Evolutionary conservation across 2,329 filamentous ascomycete genomes (phyloP).

Genomic region (Pezicula radicicola): DNA sequence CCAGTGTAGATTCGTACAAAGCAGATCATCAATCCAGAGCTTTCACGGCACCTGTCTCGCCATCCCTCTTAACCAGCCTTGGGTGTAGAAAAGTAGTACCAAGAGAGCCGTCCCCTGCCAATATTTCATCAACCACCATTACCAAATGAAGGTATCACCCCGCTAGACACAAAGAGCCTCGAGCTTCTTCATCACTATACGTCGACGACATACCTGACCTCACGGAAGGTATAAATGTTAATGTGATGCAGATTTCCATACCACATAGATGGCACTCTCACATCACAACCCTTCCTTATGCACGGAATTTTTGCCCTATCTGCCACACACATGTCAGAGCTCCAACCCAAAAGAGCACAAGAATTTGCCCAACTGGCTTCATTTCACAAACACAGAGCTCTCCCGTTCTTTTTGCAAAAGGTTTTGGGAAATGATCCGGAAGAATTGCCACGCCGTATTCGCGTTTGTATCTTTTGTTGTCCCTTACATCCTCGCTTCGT

Average conservation of each 20-base stretch:
- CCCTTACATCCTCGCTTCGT: constrained; percentile 11
- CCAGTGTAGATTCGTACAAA: too few relatives aligned
- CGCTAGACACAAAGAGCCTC: constrained; percentile 2
- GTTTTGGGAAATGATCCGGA: not conserved
- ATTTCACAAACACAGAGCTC: constrained; percentile 3
- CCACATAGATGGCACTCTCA: constrained; percentile 11
- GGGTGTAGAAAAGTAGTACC: not conserved
- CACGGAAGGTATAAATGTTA: constrained; percentile 2
- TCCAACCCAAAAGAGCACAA: constrained; percentile 6
- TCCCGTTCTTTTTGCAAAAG: constrained; percentile 6
- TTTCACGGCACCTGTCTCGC: not conserved
- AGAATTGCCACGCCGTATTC: constrained; percentile 10
- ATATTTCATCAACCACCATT: constrained; percentile 1
- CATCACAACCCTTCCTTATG: constrained; percentile 14
- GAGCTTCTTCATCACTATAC: constrained; percentile 12
- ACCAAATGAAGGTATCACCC: constrained; percentile 1
- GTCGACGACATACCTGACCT: not conserved
- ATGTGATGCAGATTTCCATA: constrained; percentile 7
- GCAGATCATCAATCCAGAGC: not conserved
- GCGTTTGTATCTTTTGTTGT: constrained; percentile 13
- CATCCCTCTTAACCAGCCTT: not conserved
- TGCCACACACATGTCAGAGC: constrained; percentile 19
- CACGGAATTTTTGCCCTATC: constrained; percentile 25
- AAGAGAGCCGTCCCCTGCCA: not conserved
- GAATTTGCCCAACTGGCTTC: constrained; percentile 8